These are phyloP conservation scores for Stachybotrys chlorohalonatus DNA, from an alignment of 2,329 filamentous ascomycete species.

Conservation along the genomic window DNA sequence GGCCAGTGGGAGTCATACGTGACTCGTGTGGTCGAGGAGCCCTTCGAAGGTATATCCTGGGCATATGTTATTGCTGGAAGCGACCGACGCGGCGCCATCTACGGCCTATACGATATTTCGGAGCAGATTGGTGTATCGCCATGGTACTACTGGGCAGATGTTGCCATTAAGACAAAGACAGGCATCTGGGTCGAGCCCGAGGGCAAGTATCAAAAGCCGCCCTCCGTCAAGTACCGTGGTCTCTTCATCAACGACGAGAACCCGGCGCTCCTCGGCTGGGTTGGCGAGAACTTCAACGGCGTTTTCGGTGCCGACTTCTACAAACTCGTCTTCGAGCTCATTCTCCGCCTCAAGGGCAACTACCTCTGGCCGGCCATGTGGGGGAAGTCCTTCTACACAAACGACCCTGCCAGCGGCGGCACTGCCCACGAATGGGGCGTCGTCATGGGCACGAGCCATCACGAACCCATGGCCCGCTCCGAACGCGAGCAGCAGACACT, in stretches of 20 bases:
- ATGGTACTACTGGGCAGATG: conserved; percentile 54
- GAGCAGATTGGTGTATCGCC: conserved; percentile 48
- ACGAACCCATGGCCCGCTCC: conserved; percentile 59
- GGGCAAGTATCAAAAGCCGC: conserved; percentile 28
- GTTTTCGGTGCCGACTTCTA: conserved; percentile 59
- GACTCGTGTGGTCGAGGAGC: conserved; percentile 42
- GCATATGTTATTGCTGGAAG: conserved; percentile 49
- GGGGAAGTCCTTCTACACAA: conserved; percentile 63
- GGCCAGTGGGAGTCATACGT: conserved; percentile 64
- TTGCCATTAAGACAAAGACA: conserved; percentile 34
- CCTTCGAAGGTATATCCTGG: conserved; percentile 27
- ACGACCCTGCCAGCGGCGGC: conserved; percentile 59
- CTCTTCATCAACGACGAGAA: conserved; percentile 51
- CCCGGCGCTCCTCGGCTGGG: conserved; percentile 42
- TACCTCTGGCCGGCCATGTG: conserved; percentile 69
- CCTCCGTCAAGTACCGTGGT: conserved; percentile 50
- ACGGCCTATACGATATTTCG: conserved; percentile 49
- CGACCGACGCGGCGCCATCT: conserved; percentile 51
- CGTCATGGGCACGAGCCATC: conserved; percentile 65
- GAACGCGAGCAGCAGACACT: conserved; percentile 46
- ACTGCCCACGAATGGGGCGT: conserved; percentile 66
- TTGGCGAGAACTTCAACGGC: conserved; percentile 30
- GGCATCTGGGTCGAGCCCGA: conserved; percentile 37
- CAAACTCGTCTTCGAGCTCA: conserved; percentile 58
- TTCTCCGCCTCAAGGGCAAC: conserved; percentile 63